Conservation (phyloP, 129 eudicot species). For the Lactuca sativa region DNA sequence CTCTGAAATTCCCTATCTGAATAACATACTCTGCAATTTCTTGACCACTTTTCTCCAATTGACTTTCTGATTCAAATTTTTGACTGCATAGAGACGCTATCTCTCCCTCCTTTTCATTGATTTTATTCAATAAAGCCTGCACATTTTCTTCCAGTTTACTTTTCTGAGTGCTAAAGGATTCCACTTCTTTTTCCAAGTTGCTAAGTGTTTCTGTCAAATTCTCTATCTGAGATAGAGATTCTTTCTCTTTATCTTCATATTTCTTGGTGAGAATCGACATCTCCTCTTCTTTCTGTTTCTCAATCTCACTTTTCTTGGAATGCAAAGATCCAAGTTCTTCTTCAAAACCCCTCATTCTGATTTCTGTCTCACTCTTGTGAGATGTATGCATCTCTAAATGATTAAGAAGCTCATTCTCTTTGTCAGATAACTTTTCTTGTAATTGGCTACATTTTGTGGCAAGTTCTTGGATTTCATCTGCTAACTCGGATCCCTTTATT, state of each 20-base stretch:
- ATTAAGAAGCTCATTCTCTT: conserved; percentile 53
- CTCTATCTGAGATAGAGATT: conserved; percentile 38
- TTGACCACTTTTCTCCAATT: conserved; percentile 42
- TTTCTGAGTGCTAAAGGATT: conserved; percentile 42
- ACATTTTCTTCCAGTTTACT: conserved; percentile 45
- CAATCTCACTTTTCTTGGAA: conserved; percentile 50
- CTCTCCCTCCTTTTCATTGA: conserved; percentile 53
- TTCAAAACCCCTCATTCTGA: conserved; percentile 54
- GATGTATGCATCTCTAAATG: conserved; percentile 58
- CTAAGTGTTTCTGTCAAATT: conserved; percentile 43
- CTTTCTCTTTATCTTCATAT: conserved; percentile 52
- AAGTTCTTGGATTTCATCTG: conserved; percentile 55
- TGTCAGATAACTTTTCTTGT: conserved; percentile 42
- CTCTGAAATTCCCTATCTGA: conserved; percentile 47
- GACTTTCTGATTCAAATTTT: conserved; percentile 45
- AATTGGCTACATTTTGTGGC: conserved; percentile 47
- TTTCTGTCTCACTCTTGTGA: conserved; percentile 59
- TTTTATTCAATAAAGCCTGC: conserved; percentile 32
- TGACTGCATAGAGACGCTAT: conserved; percentile 44
- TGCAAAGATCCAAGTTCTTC: conserved; percentile 53
- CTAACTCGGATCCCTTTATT: conserved; percentile 42
- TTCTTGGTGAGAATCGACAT: conserved; percentile 42
- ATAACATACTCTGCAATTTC: conserved; percentile 47
- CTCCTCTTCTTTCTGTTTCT: conserved; percentile 64
- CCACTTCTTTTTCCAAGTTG: conserved; percentile 45